Base-by-base conservation (phyloP, 2,329 filamentous ascomycete genomes). In the Massarina eburnea region DNA sequence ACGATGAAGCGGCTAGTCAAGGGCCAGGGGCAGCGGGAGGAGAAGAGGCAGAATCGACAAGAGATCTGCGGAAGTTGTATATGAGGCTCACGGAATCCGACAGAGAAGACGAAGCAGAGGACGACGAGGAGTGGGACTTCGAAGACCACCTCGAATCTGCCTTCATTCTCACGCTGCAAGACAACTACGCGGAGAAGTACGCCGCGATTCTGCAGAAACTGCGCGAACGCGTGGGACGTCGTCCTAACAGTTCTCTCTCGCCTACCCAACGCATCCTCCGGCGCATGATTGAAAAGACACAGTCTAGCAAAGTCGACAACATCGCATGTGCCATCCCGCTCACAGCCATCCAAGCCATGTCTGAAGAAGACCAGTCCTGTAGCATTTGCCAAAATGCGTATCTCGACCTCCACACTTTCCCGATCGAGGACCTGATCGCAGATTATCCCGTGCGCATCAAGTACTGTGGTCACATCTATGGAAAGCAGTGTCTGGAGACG, bases 371-470 rank as follows among this genome's bases (percentile, higher is more conserved):
- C 10, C 45, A 46, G 12, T 43, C 42, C 1, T 51, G 48, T 41
- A 48, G 54, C 0, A 46, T 63, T 12, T 63, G 60, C 36, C 60
- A 54, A n/a, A 46, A 56, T 21, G 50, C 51, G 2, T 58, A 59
- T 41, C 49, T 52, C 1, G 54, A 52, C 18, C 38, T 55, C 1
- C 10, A 35, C 2, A 39, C 41, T 1, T 57, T 47, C 36, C 21
- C 48, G 0, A 34, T 51, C 7, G 18, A 48, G 8, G 51, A 58
- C 2, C 43, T 60, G 2, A 38, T 63, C 0, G 46, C 48, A 14
- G 60, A 63, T 41, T 61, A 49, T 21, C 57, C 58, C 7, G 54
- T 60, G 2, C 52, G 54, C 2, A 61, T 63, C 40, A 63, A 61
- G 26, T 41, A 59, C 39, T 63, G 60, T 26, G 58, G 60, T 2